phyloP scores from a whole-genome alignment of 495 filamentous ascomycete species.

The Diplogelasinospora grovesii region DNA sequence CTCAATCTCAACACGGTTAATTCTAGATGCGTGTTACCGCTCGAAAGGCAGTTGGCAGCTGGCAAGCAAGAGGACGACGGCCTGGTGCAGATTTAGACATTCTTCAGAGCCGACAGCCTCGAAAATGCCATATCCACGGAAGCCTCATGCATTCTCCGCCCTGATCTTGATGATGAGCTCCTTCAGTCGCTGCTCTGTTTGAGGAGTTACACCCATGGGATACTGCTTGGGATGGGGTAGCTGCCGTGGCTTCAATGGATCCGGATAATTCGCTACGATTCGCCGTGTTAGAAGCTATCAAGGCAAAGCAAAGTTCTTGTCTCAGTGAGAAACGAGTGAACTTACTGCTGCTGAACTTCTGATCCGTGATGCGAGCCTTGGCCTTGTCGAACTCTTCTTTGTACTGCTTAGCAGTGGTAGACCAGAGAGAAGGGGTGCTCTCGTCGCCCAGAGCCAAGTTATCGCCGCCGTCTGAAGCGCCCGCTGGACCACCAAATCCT shows the following conservation, averaged over 20 bases:
- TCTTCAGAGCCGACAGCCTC: too few relatives aligned
- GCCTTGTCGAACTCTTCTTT: conserved; percentile 48
- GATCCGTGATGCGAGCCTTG: conserved; percentile 29
- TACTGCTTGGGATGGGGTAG: conserved; percentile 26
- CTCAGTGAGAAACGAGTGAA: neutral
- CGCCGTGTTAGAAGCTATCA: too few relatives aligned
- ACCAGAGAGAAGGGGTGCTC: too few relatives aligned
- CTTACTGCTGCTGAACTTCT: conserved; percentile 37
- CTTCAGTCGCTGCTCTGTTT: conserved; percentile 26
- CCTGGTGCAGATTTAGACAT: too few relatives aligned
- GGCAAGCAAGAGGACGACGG: too few relatives aligned
- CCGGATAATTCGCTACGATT: conserved; percentile 30
- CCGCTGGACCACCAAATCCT: too few relatives aligned
- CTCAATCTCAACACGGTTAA: too few relatives aligned
- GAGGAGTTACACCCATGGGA: conserved; percentile 25
- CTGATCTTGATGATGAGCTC: conserved; percentile 27
- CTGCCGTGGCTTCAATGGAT: conserved; percentile 33
- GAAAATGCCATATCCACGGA: too few relatives aligned
- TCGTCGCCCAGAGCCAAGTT: too few relatives aligned
- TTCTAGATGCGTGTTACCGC: too few relatives aligned
- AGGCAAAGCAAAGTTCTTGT: neutral
- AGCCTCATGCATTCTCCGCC: conserved; percentile 3
- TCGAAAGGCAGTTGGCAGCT: too few relatives aligned
- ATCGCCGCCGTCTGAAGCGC: too few relatives aligned
- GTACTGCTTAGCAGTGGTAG: conserved; percentile 29